Evolutionary conservation across 2,329 filamentous ascomycete species (phyloP), one percentile per base, ranked within the genome.

Genomic region (Neofusicoccum kwambonambiense): DNA sequence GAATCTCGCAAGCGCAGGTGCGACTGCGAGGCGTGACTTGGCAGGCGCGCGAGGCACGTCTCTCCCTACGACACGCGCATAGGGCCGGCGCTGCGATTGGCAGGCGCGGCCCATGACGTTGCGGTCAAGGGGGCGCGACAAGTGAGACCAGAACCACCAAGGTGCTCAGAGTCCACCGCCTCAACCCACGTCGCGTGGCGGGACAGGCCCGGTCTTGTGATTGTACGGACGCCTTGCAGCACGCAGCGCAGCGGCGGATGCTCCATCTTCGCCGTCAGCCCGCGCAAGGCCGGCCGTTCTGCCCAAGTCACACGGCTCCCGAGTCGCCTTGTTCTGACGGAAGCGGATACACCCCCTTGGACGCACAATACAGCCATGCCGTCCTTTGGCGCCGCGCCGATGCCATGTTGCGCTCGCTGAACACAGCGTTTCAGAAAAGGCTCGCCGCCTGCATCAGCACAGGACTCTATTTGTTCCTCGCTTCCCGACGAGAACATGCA

Each of bases 41-140:
- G 56, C 56, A 47, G 22, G 56, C 56, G 56, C 56, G 42, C 41
- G 41, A 45, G 54, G 54, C 54, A 58, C 54, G 54, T 58, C 37
- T 58, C 54, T 58, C 15, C 22, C 41, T 58, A 58, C 54, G 56
- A 47, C 56, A 60, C 56, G 56, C 37, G 56, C 56, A 60, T 45
- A 47, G 15, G 56, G 56, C 56, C n/a, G 41, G 31, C 41, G 41
- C 56, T 35, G 41, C 31, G 22, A 60, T 60, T 60, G 56, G 56
- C 27, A 31, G 19, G 13, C 39, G 7, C 13, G 12, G 39, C 19
- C 56, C 42, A 60, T 60, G 56, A 60, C 56, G 56, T 60, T 60
- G 42, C 41, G 27, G 37, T 42, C 56, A 47, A 31, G 56, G 52
- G 34, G 22, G 12, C 47, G 15, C 37, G 37, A 11, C 37, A 15